These are phyloP conservation scores for Auxenochlorella pyrenoidosa DNA, from an alignment of 139 green algal species.

Conservation along the genomic window DNA sequence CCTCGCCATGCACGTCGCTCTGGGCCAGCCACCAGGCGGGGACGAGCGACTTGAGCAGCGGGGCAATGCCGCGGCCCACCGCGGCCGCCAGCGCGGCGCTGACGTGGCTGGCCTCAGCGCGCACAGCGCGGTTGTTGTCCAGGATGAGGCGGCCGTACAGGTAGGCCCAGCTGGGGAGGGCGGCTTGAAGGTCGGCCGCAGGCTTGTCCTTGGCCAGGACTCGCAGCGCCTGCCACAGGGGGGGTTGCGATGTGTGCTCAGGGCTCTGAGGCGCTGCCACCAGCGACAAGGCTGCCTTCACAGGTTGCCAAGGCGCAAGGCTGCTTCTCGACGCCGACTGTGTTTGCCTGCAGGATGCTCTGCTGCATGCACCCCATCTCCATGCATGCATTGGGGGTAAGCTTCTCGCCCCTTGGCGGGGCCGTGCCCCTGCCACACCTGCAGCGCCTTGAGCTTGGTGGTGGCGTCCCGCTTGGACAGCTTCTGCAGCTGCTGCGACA, in stretches of 20 bases:
- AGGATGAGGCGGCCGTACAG: slow-evolving; percentile 71
- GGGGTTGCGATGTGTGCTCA: background rate
- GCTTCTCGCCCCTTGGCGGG: background rate
- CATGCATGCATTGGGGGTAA: too few relatives aligned
- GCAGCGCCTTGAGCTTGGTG: slow-evolving; percentile 88
- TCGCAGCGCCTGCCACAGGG: slow-evolving; percentile 50
- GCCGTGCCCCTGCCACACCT: slow-evolving; percentile 54
- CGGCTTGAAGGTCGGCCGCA: slow-evolving; percentile 37
- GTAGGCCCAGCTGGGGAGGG: slow-evolving; percentile 76
- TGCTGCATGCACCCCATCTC: too few relatives aligned
- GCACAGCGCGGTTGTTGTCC: slow-evolving; percentile 76
- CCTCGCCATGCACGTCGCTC: slow-evolving; percentile 74
- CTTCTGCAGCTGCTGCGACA: slow-evolving; percentile 76
- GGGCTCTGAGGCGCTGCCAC: too few relatives aligned
- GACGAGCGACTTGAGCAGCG: slow-evolving; percentile 58
- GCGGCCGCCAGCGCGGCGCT: slow-evolving; percentile 53
- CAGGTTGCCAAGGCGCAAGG: too few relatives aligned
- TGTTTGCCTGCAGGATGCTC: too few relatives aligned
- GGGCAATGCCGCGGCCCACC: slow-evolving; percentile 55
- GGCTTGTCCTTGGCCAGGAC: slow-evolving; percentile 47
- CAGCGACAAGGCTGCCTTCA: too few relatives aligned
- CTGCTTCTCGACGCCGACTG: too few relatives aligned
- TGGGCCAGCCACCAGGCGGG: slow-evolving; percentile 74
- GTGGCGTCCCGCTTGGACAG: slow-evolving; percentile 82
- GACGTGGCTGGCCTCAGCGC: slow-evolving; percentile 57